Percentiles rank a stretch among this genome's conserved stretches.
These are phyloP conservation scores for Salvia hispanica DNA, from an alignment of 257 asterid genomes.

Conservation along the genomic window DNA sequence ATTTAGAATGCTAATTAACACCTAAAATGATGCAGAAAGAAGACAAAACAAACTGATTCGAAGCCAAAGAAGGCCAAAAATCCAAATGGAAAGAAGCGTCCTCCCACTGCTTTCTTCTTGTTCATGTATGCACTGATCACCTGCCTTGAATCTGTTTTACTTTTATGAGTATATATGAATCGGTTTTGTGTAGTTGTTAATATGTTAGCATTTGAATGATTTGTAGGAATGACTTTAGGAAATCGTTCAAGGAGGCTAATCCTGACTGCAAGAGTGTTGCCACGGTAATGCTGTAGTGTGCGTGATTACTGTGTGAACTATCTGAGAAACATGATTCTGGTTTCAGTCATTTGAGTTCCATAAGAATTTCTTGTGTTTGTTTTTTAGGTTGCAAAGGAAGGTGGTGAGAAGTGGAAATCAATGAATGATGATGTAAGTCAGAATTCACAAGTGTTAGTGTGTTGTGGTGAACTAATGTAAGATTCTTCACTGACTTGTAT, in stretches of 20 bases:
- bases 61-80: constrained; percentile 51
- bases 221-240: constrained; percentile 72
- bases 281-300: constrained; percentile 35
- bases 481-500: background rate
- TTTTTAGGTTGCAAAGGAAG: constrained; percentile 76
- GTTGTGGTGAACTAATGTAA: background rate
- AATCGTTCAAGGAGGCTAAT: constrained; percentile 65
- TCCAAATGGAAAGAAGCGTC: constrained; percentile 63
- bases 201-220: background rate
- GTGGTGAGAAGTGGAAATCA: constrained; percentile 83
- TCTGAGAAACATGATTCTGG: background rate
- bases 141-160: background rate
- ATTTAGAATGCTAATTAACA: constrained; percentile 3
- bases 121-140: constrained; percentile 54
- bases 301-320: background rate
- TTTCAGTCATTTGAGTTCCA: background rate
- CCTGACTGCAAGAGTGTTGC: constrained; percentile 69
- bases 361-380: background rate
- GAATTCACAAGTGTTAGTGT: too few relatives aligned
- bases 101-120: constrained; percentile 77
- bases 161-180: background rate
- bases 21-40: constrained; percentile 42
- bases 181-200: background rate
- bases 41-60: constrained; percentile 45
- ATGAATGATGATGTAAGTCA: constrained; percentile 68